Evolutionary conservation across 495 filamentous ascomycete species (phyloP).

Genomic region (Penicillium goetzii): DNA sequence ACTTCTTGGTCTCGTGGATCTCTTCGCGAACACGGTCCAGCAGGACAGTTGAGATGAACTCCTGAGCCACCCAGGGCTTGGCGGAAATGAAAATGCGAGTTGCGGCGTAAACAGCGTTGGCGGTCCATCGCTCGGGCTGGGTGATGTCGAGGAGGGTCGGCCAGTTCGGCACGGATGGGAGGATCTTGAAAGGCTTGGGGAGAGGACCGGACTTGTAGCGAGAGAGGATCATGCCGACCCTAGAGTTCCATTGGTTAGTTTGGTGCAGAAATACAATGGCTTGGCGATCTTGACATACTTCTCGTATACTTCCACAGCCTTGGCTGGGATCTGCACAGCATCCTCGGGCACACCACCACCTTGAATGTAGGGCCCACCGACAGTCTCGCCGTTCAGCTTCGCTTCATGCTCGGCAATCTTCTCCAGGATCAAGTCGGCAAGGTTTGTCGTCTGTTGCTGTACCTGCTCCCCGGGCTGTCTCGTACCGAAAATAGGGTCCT

Average conservation of each 20-base stretch:
- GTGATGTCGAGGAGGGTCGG: slow-evolving; percentile 83
- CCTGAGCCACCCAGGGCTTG: slow-evolving; percentile 74
- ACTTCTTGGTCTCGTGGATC: slow-evolving; percentile 81
- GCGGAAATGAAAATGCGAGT: slow-evolving; percentile 87
- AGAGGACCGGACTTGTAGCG: slow-evolving; percentile 93
- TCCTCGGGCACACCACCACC: slow-evolving; percentile 66
- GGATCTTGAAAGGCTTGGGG: slow-evolving; percentile 96
- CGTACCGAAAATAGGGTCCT: slow-evolving; percentile 55
- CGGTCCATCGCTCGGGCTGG: slow-evolving; percentile 81
- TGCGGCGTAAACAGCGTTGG: slow-evolving; percentile 82
- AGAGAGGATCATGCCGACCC: slow-evolving; percentile 84
- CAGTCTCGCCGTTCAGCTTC: slow-evolving; percentile 49
- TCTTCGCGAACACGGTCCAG: slow-evolving; percentile 89
- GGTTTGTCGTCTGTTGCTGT: slow-evolving; percentile 65
- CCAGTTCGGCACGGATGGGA: slow-evolving; percentile 90
- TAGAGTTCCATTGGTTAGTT: slow-evolving; percentile 38
- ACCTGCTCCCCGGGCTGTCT: slow-evolving; percentile 45
- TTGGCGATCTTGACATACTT: slow-evolving; percentile 59
- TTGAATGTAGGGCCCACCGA: slow-evolving; percentile 41
- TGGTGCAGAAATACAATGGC: background rate
- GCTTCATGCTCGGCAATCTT: slow-evolving; percentile 95
- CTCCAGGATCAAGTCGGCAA: slow-evolving; percentile 88
- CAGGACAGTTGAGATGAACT: slow-evolving; percentile 79
- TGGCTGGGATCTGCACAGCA: slow-evolving; percentile 83
- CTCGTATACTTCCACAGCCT: slow-evolving; percentile 90